These are phyloP conservation scores for Capsicum rhomboideum DNA, from an alignment of 257 asterid species.

Conservation along the genomic window DNA sequence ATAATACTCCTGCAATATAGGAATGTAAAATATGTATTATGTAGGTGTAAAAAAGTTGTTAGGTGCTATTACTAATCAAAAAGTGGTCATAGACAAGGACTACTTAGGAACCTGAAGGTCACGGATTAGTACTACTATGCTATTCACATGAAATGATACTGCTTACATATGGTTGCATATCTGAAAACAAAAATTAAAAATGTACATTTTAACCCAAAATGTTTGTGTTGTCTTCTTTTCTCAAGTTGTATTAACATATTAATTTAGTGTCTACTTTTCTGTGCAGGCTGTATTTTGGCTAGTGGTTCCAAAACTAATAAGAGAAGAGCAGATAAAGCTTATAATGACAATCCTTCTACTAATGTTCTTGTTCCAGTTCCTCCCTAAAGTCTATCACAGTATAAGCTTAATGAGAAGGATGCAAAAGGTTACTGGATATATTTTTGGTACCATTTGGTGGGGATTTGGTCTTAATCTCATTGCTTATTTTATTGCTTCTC, in stretches of 20 bases:
- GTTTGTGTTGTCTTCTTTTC: background rate
- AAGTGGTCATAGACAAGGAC: background rate
- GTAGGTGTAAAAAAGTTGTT: background rate
- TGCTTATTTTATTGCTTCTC: slow-evolving; percentile 95
- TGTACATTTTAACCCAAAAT: background rate
- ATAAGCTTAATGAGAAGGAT: slow-evolving; percentile 70
- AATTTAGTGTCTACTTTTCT: background rate
- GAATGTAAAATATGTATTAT: background rate
- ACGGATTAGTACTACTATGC: too few species aligned
- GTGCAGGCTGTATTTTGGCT: slow-evolving; percentile 76
- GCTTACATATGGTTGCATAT: background rate
- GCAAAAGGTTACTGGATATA: slow-evolving; percentile 85
- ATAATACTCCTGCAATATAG: background rate
- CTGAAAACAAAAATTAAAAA: background rate
- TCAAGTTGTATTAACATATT: background rate
- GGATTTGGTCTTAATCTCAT: slow-evolving; percentile 91
- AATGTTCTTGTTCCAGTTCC: slow-evolving; percentile 76
- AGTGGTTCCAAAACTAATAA: slow-evolving; percentile 66
- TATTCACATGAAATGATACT: background rate
- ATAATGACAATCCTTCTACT: slow-evolving; percentile 61
- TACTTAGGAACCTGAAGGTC: background rate
- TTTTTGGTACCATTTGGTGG: slow-evolving; percentile 98
- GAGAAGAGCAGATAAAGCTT: slow-evolving; percentile 50
- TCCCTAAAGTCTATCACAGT: slow-evolving; percentile 86
- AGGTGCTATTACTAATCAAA: background rate